A percentile compares a stretch with the other conserved stretches of the same genome.
Evolutionary conservation across 495 filamentous ascomycete genomes (phyloP).

Genomic region (Glarea lozoyensis): DNA sequence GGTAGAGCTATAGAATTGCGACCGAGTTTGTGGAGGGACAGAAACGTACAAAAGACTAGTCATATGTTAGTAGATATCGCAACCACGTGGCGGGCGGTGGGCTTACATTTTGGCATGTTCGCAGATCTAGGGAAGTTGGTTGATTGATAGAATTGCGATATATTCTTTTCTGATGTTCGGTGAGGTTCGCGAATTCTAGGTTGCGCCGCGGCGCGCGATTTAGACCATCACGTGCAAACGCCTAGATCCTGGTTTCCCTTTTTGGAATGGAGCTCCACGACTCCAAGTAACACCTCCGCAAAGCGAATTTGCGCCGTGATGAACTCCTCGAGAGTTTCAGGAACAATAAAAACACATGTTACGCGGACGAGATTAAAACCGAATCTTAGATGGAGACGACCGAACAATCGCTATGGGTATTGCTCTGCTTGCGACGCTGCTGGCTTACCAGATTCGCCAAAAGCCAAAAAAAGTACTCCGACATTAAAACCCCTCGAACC

Average conservation of each 20-base stretch:
- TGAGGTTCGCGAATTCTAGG: too few relatives aligned
- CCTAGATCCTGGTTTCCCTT: too few relatives aligned
- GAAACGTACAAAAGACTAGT: constrained; percentile 30
- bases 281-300: too few relatives aligned
- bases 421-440: constrained; percentile 8
- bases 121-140: too few relatives aligned
- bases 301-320: too few relatives aligned
- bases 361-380: constrained; percentile 8
- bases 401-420: constrained; percentile 8
- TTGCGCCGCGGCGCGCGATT: too few relatives aligned
- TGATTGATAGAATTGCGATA: too few relatives aligned
- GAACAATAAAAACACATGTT: constrained; percentile 4
- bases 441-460: neutral
- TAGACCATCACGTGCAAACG: too few relatives aligned
- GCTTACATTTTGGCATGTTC: constrained; percentile 83
- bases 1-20: neutral
- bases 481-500: constrained; percentile 6
- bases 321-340: constrained; percentile 19
- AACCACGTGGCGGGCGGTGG: neutral
- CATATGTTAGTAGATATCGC: constrained; percentile 12
- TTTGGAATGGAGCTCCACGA: too few relatives aligned
- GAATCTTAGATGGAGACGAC: neutral
- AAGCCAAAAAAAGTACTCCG: constrained; percentile 2
- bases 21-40: neutral
- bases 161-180: too few relatives aligned